Base-by-base conservation (phyloP, 2,329 filamentous ascomycete species). In the Colletotrichum lupini region DNA sequence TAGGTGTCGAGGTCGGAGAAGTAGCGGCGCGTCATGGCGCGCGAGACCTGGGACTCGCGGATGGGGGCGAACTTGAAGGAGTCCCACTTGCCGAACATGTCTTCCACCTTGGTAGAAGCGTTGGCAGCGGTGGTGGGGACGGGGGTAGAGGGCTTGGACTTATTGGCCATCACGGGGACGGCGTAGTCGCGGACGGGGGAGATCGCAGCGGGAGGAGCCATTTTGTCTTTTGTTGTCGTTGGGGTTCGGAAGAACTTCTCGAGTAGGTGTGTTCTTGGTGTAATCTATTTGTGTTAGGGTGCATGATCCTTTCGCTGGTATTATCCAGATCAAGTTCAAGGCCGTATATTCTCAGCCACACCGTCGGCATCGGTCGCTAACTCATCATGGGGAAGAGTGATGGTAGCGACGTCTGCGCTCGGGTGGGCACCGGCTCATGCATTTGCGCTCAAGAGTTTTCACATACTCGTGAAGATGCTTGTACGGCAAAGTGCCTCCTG, bases 251-350 rank as follows among this genome's bases (percentile, higher is more conserved):
- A 49, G 42, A n/a, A 49, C 12, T 52, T 64, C 53, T 37, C 49
- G 16, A 3, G 6, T 28, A 1, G 5, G 12, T n/a, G 26, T 28
- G n/a, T 26, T 28, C n/a, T 26, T 14, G 24, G 19, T 55, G 28
- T 49, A 49, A n/a, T 66, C 71, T 73, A 49, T 56, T 71, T 53
- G 14, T 71, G 71, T 73, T 73, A 73, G 71, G 67, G 12, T 71
- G 94, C 94, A 97, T 97, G 95, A 97, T 97, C 93, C 95, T 97
- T 97, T 95, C 95, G 95, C 95, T 95, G 93, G 94, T 94, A 97
- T 97, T 96, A 96, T 95, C 94, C 93, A 94, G 94, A 95, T 96
- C 94, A 96, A 96, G 94, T 96, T 95, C 71, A 86, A 88, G 87
- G 92, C 94, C 94, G 94, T 97, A 93, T 97, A 91, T 92, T 97